Evolutionary conservation across 768 basidiomycete species (phyloP), one percentile per base, ranked within the genome.

Genomic region (Hypholoma sublateritium): DNA sequence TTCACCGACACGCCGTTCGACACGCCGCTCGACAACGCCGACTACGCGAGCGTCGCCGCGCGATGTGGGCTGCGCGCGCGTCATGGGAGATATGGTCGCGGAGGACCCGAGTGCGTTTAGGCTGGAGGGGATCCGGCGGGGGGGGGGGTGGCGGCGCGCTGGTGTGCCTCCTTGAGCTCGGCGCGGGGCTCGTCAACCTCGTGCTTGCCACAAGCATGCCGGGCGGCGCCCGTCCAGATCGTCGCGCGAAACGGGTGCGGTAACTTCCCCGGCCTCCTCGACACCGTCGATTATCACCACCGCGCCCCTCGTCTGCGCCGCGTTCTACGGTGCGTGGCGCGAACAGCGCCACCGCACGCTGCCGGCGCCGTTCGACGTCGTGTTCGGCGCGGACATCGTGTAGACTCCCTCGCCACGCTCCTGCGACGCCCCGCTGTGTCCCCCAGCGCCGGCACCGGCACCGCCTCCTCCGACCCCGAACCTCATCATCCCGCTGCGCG

Each of bases 21-120:
- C n/a, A n/a, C 28, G 28, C 5, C 28, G 5, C 71, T 93, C 42
- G 80, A 86, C 49, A 86, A 89, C 54, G 72, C 78, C n/a, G 87
- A 91, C 61, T 87, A 84, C 59, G 72, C 75, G 12, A 88, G 85
- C 53, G 84, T 93, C 16, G 93, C 93, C 1, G 86, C 91, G 24
- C 93, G 72, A 95, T 92, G 0, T 95, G 93, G 93, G 91, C 3
- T 84, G 88, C 9, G 88, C 91, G 3, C 92, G 88, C 61, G 82
- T 95, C 6, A 77, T 95, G 54, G 83, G 91, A 0, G 88, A 91
- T 66, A 80, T 85, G 71, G 82, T 94, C 39, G 81, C 80, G 2
- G 78, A 85, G 25, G 66, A 76, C 28, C 88, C 91, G 0, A 7
- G 12, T 9, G 24, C 47, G 2, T 56, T 56, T n/a, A 37, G 48